These are phyloP conservation scores for Suillus sp. DNA, from an alignment of 768 basidiomycete genomes.

Conservation along the genomic window DNA sequence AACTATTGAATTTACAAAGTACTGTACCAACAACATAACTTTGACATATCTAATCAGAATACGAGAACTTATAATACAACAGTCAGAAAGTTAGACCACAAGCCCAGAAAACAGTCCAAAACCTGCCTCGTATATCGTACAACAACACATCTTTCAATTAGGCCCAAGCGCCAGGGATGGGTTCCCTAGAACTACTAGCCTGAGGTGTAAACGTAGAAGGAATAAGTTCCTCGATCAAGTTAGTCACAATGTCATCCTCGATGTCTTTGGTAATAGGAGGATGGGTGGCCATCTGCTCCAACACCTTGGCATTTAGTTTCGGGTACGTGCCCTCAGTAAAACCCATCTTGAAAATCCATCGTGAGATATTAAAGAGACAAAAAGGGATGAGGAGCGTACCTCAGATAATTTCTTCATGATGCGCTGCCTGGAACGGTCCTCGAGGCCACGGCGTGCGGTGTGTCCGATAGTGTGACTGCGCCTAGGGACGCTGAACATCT, in stretches of 20 bases:
- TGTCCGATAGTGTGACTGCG: constrained; percentile 37
- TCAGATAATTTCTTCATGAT: constrained; percentile 64
- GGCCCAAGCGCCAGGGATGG: constrained; percentile 51
- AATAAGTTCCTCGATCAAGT: constrained; percentile 59
- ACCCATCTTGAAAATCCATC: constrained; percentile 59
- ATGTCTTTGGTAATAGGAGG: constrained; percentile 49
- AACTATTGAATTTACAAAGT: background rate
- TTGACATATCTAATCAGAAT: constrained; percentile 4
- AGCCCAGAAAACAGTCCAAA: background rate
- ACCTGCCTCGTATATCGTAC: background rate
- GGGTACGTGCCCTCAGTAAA: constrained; percentile 63
- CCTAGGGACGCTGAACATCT: constrained; percentile 61
- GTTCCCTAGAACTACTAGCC: constrained; percentile 34
- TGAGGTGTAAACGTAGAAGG: constrained; percentile 41
- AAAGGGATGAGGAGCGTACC: constrained; percentile 42
- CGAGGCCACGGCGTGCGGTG: constrained; percentile 23
- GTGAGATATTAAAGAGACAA: constrained; percentile 14
- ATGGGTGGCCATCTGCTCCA: constrained; percentile 47
- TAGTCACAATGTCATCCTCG: constrained; percentile 69
- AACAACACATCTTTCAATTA: constrained; percentile 20
- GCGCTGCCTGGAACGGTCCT: constrained; percentile 39
- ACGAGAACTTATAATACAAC: constrained; percentile 5
- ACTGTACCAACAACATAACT: background rate
- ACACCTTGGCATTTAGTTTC: constrained; percentile 51
- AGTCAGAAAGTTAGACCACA: constrained; percentile 5